Base-by-base conservation (phyloP, 257 asterid genomes). In the Nemophila menziesii region DNA sequence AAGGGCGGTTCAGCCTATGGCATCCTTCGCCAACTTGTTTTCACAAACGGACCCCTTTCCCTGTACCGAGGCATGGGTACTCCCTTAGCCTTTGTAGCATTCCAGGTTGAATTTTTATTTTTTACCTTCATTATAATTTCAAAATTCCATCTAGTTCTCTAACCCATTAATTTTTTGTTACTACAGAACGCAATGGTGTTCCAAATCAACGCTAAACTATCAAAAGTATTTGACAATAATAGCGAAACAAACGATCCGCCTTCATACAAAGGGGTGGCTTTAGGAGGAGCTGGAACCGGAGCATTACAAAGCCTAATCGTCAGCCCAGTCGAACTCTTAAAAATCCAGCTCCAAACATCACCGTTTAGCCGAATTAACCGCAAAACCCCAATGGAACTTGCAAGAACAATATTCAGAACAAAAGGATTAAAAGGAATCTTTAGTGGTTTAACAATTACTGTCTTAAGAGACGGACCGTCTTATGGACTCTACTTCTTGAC, bases 51-150 rank as follows among this genome's bases (percentile, higher is more conserved):
- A 4, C 75, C 80, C n/a, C 52, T 46, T 43, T 71, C 72, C 40
- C 86, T 86, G 15, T 82, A 67, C 61, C 60, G 82, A 14, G 97
- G 97, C 51, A 86, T 86, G 97, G 61, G 60, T 33, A 82, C 94
- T 23, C 94, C 94, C 16, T 63, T 86, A 37, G 84, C 78, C 44
- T 77, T 92, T 1, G 69, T 86, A 22, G 36, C 92, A 33, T 74
- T 86, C 38, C 97, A 86, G 90, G 94, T 82, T 4, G 3, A 1
- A 34, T 8, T 17, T 38, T 27, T 0, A 2, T 39, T 18, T 41
- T 8, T 18, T 17, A 1, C 19, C 33, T 16, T 22, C n/a, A n/a
- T 47, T 22, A 12, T 16, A 1, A 4, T 13, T n/a, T 16, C 6
- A 24, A 24, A 4, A 4, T 24, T 24, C 33, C 9, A 9, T 24